Percentiles rank a stretch among this genome's conserved stretches.
These are phyloP conservation scores for Carex kokanica DNA, from an alignment of 176 grass and related monocot genomes.

Conservation along the genomic window DNA sequence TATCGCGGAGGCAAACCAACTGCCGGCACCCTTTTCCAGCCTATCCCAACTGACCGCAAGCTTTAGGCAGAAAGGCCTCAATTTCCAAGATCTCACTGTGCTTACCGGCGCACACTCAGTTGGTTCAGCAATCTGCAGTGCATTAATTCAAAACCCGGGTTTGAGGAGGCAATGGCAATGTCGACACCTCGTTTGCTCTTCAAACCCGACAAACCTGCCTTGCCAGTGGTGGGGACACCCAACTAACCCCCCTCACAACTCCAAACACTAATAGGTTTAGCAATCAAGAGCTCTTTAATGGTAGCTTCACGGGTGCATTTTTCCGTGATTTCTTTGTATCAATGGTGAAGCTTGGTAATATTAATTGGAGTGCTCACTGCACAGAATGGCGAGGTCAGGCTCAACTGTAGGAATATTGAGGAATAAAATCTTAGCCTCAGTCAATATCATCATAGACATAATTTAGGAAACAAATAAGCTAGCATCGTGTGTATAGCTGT, in stretches of 20 bases:
- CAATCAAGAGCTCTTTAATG: slow-evolving; percentile 61
- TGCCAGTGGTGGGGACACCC: background rate
- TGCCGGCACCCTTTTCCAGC: slow-evolving; percentile 29
- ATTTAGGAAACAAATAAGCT: too few species aligned
- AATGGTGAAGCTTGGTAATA: slow-evolving; percentile 63
- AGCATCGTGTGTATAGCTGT: too few species aligned
- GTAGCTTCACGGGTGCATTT: slow-evolving; percentile 33
- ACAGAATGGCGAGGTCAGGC: slow-evolving; percentile 53
- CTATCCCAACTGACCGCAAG: background rate
- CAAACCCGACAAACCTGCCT: background rate
- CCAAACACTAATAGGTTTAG: slow-evolving; percentile 43
- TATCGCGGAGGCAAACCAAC: slow-evolving; percentile 22
- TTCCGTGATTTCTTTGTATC: slow-evolving; percentile 46
- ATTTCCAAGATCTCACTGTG: slow-evolving; percentile 35
- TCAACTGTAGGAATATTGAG: slow-evolving; percentile 68
- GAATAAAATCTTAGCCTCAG: too few species aligned
- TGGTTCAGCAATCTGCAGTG: slow-evolving; percentile 39
- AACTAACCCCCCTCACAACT: slow-evolving; percentile 4
- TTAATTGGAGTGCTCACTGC: slow-evolving; percentile 61
- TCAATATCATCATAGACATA: too few species aligned
- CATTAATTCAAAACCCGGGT: slow-evolving; percentile 22
- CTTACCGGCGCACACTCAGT: slow-evolving; percentile 41
- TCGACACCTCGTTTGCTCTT: slow-evolving; percentile 7
- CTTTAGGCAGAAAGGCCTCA: slow-evolving; percentile 40
- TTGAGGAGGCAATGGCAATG: slow-evolving; percentile 10